Base-by-base conservation (phyloP, 805 yeast species). In the Komagataella pastoris region DNA sequence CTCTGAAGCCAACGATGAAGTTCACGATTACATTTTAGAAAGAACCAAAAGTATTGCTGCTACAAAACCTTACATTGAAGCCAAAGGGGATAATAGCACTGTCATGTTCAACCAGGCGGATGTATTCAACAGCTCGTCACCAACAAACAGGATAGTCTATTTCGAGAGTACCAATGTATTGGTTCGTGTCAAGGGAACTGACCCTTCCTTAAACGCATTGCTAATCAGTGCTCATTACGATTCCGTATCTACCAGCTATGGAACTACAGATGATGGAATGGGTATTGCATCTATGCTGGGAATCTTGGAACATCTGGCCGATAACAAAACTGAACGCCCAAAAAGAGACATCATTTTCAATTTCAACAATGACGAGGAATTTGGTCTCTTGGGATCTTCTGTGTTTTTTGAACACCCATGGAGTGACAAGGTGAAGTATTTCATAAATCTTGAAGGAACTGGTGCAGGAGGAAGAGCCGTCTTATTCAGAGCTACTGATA, bases 201-300 rank as follows among this genome's bases (percentile, higher is more conserved):
- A 83, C 50, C 67, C 74, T 1, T 58, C 67, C 0, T 65, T 85
- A 49, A 83, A 85, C 1, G 95, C 89, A 0, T 64, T 89, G 3
- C 66, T 89, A 46, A 62, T 90, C 3, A 83, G 93, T 58, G 89
- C 97, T 4, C 97, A 90, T 67, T 90, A 71, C 59, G 97, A 89
- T 67, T 80, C 91, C 6, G 97, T 89, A 6, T 95, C 96, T 18
- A 79, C 95, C 2, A 81, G 88, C 3, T 80, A 71, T 58, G 97
- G 97, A 30, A 80, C 93, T 1, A 90, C 97, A 2, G 97, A 90
- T 63, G 96, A 88, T 61, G 97, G 97, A 1, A 81, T 82, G 70
- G 97, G 97, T 7, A 73, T 88, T 54, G 95, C 89, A 1, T 75
- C 93, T 7, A 69, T 89, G 73, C 67, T 89, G 49, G 95, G 89